Evolutionary conservation across 768 basidiomycete genomes (phyloP), one percentile per base, ranked within the genome.

Genomic region (Collybiopsis luxurians): DNA sequence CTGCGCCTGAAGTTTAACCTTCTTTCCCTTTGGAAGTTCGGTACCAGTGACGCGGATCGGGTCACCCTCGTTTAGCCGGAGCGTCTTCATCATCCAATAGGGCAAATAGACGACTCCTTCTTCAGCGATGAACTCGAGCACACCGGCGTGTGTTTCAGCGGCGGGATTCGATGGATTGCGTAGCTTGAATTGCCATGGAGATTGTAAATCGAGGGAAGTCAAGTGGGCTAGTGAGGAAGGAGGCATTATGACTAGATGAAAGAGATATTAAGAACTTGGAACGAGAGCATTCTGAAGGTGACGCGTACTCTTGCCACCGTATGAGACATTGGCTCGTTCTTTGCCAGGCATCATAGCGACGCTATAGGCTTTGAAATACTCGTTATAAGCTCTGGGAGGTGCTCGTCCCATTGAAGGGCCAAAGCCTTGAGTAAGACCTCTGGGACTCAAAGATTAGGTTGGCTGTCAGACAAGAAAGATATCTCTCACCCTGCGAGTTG

Each of bases 31-130:
- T 0, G 85, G 85, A 15, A 98, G 79, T 59, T 89, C 86, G 1
- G 89, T 80, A 7, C 96, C 95, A 4, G 89, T 95, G 52, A 98
- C 87, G 43, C 95, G 87, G 59, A 99, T 91, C 11, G 93, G 86
- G 74, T 98, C 97, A 12, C 97, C 97, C 72, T 99, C 97, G 55
- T 87, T 87, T 26, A 99, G 74, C 26, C 92, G 84, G 19, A 99
- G 76, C 4, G 93, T 95, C 75, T 90, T 95, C 96, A 99, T 99
- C 92, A 99, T 96, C 97, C 97, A 99, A 63, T 94, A 90, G 0
- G 97, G 97, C 15, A 99, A 78, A 76, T 98, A 90, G 2, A 95
- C 95, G 13, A 90, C 80, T 12, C 97, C 97, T 71, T 98, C 96
- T 56, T 97, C 89, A 2, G 97, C 96, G 61, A 98, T 98, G 73